Conservation (phyloP, 2,329 filamentous ascomycete genomes). For the Diaporthe longicolla region DNA sequence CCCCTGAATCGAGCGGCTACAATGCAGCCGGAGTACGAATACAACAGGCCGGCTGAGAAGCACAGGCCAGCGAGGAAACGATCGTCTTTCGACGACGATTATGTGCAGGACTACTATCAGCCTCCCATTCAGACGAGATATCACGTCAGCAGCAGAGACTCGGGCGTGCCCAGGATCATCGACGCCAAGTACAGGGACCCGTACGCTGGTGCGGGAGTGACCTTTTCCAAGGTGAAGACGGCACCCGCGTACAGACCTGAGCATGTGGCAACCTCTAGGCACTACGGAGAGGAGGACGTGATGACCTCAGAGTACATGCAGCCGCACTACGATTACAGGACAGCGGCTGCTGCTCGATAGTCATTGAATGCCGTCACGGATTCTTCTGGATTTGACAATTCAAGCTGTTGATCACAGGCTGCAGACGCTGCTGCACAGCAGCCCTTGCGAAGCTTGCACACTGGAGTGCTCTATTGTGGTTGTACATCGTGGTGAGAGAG, state of each 20-base stretch:
- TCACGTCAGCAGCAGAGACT: conserved; percentile 26
- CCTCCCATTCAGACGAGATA: not conserved
- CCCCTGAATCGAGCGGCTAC: conserved; percentile 43
- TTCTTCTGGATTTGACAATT: not conserved
- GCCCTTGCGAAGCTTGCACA: no score
- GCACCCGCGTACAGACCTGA: conserved; percentile 41
- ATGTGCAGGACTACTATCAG: conserved; percentile 14
- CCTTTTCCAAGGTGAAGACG: conserved; percentile 44
- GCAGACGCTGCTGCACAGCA: not conserved
- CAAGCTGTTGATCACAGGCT: not conserved
- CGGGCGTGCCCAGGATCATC: conserved; percentile 28
- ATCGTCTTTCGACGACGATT: conserved; percentile 42
- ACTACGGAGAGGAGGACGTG: conserved; percentile 44
- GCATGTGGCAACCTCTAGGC: conserved; percentile 44
- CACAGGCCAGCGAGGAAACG: conserved; percentile 41
- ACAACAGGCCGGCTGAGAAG: conserved; percentile 33
- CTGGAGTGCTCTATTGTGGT: not conserved
- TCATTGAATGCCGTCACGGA: not conserved
- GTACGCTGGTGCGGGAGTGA: conserved; percentile 16
- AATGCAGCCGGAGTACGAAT: conserved; percentile 42
- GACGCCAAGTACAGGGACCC: conserved; percentile 34
- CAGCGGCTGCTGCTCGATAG: not conserved
- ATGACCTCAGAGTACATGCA: conserved; percentile 40
- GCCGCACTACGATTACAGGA: conserved; percentile 30
- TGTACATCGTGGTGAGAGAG: conserved; percentile 32